Conservation (phyloP, 148 eudicot genomes). For the Camellia japonica region DNA sequence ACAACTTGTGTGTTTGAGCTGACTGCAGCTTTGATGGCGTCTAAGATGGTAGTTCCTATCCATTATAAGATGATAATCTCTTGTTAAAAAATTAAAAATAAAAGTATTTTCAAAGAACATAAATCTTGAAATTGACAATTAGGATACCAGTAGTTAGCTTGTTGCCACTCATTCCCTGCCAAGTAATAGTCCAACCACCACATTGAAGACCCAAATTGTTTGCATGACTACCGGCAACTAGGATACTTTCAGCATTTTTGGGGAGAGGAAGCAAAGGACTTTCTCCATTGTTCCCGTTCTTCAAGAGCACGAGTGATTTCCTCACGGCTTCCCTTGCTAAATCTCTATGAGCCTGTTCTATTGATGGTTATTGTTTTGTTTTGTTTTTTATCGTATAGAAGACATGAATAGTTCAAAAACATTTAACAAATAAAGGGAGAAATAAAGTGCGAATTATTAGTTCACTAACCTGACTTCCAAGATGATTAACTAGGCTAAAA, state of each 20-base stretch:
- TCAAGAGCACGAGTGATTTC: conserved; percentile 18
- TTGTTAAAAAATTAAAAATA: no score
- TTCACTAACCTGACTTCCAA: conserved; percentile 17
- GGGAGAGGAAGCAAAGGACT: conserved; percentile 14
- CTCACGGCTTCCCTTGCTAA: conserved; percentile 29
- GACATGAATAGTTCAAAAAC: no score
- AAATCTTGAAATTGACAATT: background rate
- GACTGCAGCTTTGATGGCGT: conserved; percentile 20
- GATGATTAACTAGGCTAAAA: conserved; percentile 7
- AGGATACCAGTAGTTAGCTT: background rate
- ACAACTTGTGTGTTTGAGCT: conserved; percentile 38
- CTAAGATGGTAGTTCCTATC: conserved; percentile 30
- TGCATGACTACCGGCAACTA: conserved; percentile 14
- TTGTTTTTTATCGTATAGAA: no score
- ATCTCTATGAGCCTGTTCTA: conserved; percentile 15
- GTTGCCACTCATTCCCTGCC: conserved; percentile 15
- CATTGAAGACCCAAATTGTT: conserved; percentile 12
- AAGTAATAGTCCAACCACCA: conserved; percentile 12
- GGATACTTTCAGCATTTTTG: conserved; percentile 12
- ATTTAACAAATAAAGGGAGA: no score
- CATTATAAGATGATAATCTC: background rate
- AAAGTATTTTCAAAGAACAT: background rate
- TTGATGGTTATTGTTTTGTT: conserved; percentile 2
- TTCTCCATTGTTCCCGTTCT: conserved; percentile 13
- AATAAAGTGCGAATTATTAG: background rate